Conservation (phyloP, 2,329 filamentous ascomycete species). For the Aspergillus sp. region DNA sequence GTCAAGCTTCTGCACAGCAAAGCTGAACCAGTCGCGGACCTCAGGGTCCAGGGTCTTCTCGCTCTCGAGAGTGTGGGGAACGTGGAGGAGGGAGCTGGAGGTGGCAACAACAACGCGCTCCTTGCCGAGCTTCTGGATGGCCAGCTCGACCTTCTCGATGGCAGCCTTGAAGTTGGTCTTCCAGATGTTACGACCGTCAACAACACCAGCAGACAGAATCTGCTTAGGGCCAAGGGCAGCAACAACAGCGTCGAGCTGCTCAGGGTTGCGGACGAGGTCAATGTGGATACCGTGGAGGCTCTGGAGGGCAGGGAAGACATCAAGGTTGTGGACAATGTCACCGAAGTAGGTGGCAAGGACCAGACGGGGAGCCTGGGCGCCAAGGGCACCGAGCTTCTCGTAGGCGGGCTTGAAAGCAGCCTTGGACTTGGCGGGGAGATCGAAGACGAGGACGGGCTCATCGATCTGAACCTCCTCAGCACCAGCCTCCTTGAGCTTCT, state of each 20-base stretch:
- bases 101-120: constrained; percentile 96
- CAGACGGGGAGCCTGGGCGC: constrained; percentile 80
- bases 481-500: constrained; percentile 92
- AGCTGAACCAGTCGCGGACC: constrained; percentile 97
- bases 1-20: constrained; percentile 88
- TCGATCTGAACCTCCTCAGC: constrained; percentile 97
- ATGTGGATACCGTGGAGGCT: constrained; percentile 84
- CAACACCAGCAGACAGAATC: constrained; percentile 90
- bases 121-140: constrained; percentile 94
- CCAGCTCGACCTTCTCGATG: constrained; percentile 85
- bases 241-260: constrained; percentile 88
- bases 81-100: constrained; percentile 97
- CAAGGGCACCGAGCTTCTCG: constrained; percentile 74
- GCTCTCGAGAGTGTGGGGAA: constrained; percentile 93
- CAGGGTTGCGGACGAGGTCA: constrained; percentile 96
- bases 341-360: constrained; percentile 97
- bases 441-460: constrained; percentile 94
- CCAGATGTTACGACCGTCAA: constrained; percentile 99
- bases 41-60: constrained; percentile 98
- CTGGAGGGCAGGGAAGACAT: constrained; percentile 72
- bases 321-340: constrained; percentile 98
- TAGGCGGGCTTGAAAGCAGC: constrained; percentile 97
- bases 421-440: constrained; percentile 87
- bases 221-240: constrained; percentile 84
- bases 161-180: constrained; percentile 99